A percentile compares a stretch with the other conserved stretches of the same genome.
phyloP scores from a whole-genome alignment of 108 stramenopile genomes.

The Fragilaria crotonensis region DNA sequence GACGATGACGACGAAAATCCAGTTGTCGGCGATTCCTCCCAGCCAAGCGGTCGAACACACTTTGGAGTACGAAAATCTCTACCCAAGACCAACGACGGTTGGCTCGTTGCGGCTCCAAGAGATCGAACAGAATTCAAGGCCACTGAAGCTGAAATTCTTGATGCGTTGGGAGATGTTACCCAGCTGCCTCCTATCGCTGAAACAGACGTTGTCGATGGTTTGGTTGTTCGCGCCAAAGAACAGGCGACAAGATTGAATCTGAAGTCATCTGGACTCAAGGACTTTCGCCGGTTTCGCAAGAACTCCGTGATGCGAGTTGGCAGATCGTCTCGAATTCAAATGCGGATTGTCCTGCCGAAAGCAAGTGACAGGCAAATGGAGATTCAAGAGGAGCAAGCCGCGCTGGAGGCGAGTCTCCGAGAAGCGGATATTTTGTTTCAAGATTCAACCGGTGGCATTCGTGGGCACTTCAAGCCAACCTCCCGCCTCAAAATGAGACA shows the following conservation, averaged over 20 bases:
- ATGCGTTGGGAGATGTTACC: not conserved
- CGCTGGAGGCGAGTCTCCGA: constrained; percentile 4
- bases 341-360: constrained; percentile 6
- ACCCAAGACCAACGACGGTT: constrained; percentile 6
- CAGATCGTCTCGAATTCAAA: not conserved
- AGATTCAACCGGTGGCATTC: constrained; percentile 1
- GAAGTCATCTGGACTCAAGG: not conserved
- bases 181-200: not conserved
- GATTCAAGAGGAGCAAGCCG: constrained; percentile 3
- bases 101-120: constrained; percentile 10
- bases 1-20: not conserved
- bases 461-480: not conserved
- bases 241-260: not conserved
- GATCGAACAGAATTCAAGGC: constrained; percentile 1
- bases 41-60: too few relatives aligned
- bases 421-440: constrained; percentile 12
- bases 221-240: not conserved
- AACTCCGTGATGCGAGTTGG: not conserved
- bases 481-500: too few relatives aligned
- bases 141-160: constrained; percentile 1
- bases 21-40: too few relatives aligned
- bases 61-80: not conserved
- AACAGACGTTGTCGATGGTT: constrained; percentile 1
- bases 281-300: constrained; percentile 14
- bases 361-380: constrained; percentile 1